A percentile compares a stretch with the other conserved stretches of the same genome.
Conservation (phyloP, 148 eudicot genomes). For the Cornus kousa region DNA sequence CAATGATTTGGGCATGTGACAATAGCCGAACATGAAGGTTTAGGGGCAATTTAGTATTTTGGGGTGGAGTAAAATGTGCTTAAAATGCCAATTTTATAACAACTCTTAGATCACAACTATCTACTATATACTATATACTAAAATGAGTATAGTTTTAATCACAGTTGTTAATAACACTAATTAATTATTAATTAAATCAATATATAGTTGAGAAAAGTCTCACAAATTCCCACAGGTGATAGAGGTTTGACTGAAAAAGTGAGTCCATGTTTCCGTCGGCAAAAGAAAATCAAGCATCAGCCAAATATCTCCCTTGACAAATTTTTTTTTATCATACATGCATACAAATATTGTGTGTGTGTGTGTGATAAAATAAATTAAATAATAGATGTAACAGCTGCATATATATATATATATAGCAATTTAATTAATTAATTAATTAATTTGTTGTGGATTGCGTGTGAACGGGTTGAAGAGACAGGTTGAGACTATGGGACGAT, state of each 20-base stretch:
- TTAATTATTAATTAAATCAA: too few species aligned
- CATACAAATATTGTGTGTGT: neutral
- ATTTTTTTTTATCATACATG: too few species aligned
- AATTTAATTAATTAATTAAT: neutral
- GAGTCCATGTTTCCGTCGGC: conserved; percentile 13
- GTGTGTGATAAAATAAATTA: too few species aligned
- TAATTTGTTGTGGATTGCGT: neutral
- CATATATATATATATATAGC: neutral
- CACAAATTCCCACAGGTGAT: neutral
- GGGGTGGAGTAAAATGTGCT: too few species aligned
- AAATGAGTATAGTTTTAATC: too few species aligned
- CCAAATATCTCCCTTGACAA: conserved; percentile 10
- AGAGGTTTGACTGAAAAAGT: conserved; percentile 17
- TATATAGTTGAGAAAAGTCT: neutral
- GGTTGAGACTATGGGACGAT: neutral
- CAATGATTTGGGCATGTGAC: too few species aligned
- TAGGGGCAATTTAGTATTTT: too few species aligned
- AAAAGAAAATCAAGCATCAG: conserved; percentile 18
- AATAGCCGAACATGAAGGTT: too few species aligned
- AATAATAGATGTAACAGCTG: neutral
- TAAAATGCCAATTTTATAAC: too few species aligned
- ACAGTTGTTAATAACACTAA: too few species aligned
- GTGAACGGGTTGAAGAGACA: conserved; percentile 6
- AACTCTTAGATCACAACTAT: too few species aligned
- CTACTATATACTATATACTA: too few species aligned